phyloP scores from a whole-genome alignment of 2,329 filamentous ascomycete genomes.

The Proliferodiscus dingleyae region DNA sequence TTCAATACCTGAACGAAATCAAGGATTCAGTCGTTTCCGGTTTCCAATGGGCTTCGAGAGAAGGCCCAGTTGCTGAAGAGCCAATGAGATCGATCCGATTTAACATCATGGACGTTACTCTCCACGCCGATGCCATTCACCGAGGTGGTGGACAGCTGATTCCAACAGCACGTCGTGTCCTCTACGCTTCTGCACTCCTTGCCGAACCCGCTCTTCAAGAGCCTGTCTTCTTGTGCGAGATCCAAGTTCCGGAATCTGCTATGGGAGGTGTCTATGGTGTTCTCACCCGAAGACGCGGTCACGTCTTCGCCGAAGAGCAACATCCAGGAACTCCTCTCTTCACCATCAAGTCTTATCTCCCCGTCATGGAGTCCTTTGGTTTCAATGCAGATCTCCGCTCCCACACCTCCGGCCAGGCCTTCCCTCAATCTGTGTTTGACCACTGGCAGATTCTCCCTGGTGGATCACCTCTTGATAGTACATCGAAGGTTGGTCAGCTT shows the following conservation, averaged over 20 bases:
- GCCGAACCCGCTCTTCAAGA: slow-evolving; percentile 89
- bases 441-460: slow-evolving; percentile 96
- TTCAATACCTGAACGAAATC: slow-evolving; percentile 99
- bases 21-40: slow-evolving; percentile 99
- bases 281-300: slow-evolving; percentile 93
- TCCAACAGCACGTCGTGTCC: slow-evolving; percentile 92
- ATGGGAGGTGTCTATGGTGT: slow-evolving; percentile 99
- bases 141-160: slow-evolving; percentile 99
- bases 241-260: slow-evolving; percentile 95
- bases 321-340: slow-evolving; percentile 97
- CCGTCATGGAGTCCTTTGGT: slow-evolving; percentile 96
- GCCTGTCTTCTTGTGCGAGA: slow-evolving; percentile 98
- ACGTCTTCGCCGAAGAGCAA: slow-evolving; percentile 98
- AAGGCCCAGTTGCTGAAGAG: slow-evolving; percentile 97
- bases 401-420: slow-evolving; percentile 92
- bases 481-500: slow-evolving; percentile 75
- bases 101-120: slow-evolving; percentile 99
- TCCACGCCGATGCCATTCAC: slow-evolving; percentile 99
- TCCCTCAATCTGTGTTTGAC: slow-evolving; percentile 98
- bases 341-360: slow-evolving; percentile 97
- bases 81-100: slow-evolving; percentile 96
- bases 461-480: slow-evolving; percentile 82
- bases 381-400: slow-evolving; percentile 97
- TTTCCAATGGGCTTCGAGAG: slow-evolving; percentile 99
- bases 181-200: slow-evolving; percentile 88